Evolutionary conservation across 164 flowering plant species (phyloP), one percentile per base, ranked within the genome.

Genomic region (Stephania japonica): DNA sequence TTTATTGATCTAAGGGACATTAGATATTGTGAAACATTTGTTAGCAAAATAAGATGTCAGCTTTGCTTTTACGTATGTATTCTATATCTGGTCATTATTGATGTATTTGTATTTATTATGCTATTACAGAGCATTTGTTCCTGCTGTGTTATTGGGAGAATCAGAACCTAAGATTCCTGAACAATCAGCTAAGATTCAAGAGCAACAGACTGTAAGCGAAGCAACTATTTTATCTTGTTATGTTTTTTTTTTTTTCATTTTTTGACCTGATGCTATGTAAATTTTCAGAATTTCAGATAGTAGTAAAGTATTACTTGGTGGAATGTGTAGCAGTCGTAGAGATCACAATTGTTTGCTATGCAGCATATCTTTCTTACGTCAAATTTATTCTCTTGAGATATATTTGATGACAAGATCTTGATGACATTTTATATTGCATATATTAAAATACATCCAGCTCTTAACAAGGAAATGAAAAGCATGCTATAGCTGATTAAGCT

Each of bases 91-190:
- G 11, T 10, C 38, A 21, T 68, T 66, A 16, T 68, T 76, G 23
- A 49, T 19, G 9, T 56, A 43, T 0, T 25, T 61, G 1, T 26
- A 18, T 72, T 24, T 21, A n/a, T 49, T 69, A 32, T 74, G 42
- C 75, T 72, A 43, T 50, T 73, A 61, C 84, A 95, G 99, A 78
- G 98, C 99, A 78, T 95, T 90, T 85, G 99, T 95, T 79, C 99
- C 99, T 69, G 99, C 99, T 65, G 98, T 95, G 27, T 78, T 95
- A 64, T 78, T 95, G 84, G 99, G 98, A 71, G 99, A 93, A 79
- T 82, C 89, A 64, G 98, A 95, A 77, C 81, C 92, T 19, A 95
- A 89, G 85, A 75, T 50, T 27, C 82, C 77, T 76, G 99, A 91
- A 56, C 96, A 86, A 78, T 80, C 91, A 69, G 42, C 85, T 67